These are phyloP conservation scores for Heterococcus sp. DNA, from an alignment of 108 stramenopile species.

Conservation along the genomic window DNA sequence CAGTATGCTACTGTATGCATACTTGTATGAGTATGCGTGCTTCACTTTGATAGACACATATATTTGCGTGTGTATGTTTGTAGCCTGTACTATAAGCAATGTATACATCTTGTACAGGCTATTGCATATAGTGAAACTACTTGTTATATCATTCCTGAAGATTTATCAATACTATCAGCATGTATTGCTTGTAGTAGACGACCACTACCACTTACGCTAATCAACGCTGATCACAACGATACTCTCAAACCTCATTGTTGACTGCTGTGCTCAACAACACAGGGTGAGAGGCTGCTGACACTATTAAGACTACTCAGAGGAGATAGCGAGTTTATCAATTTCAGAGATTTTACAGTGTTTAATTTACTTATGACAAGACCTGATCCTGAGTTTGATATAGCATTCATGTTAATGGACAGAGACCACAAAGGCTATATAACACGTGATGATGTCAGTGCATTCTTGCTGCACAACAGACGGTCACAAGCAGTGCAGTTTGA, in stretches of 20 bases:
- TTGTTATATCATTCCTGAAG: no score
- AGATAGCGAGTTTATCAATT: conserved; percentile 25
- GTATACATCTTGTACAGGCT: no score
- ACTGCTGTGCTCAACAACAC: neutral
- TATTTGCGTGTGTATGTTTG: no score
- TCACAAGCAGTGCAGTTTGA: conserved; percentile 51
- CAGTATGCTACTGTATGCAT: no score
- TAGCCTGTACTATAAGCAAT: no score
- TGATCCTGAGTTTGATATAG: conserved; percentile 64
- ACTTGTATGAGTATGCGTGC: no score
- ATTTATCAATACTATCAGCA: no score
- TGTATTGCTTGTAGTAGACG: no score
- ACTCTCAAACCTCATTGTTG: neutral
- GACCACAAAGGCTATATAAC: neutral
- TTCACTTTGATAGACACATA: no score
- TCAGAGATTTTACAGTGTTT: conserved; percentile 60
- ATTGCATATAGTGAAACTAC: no score
- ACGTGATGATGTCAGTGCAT: neutral
- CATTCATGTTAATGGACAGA: conserved; percentile 52
- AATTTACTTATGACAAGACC: conserved; percentile 60
- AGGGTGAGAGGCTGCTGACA: conserved; percentile 37
- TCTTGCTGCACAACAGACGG: neutral
- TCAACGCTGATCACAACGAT: neutral
- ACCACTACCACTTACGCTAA: neutral
- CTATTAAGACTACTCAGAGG: conserved; percentile 46